Evolutionary conservation across 768 basidiomycete species (phyloP).

Genomic region (Phanerochaete carnosa): DNA sequence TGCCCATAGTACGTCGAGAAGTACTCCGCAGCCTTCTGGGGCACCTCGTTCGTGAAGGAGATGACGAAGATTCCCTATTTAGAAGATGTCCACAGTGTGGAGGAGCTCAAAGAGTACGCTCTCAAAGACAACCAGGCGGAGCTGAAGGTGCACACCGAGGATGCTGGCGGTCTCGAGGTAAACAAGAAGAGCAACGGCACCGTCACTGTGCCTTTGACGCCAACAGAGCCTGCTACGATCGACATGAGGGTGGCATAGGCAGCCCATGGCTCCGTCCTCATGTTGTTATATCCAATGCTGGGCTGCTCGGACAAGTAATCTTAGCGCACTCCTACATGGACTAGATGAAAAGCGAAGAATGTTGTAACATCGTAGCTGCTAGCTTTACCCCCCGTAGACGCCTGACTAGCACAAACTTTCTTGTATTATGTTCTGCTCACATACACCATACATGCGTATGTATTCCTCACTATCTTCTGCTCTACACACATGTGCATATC

Average conservation of each 20-base stretch:
- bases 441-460: neutral
- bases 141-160: slow-evolving; percentile 24
- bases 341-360: neutral
- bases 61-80: slow-evolving; percentile 53
- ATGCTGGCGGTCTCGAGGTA: slow-evolving; percentile 19
- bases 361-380: neutral
- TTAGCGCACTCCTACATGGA: neutral
- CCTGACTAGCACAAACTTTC: neutral
- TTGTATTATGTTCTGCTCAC: neutral
- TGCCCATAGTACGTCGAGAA: slow-evolving; percentile 74
- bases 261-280: neutral
- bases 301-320: neutral
- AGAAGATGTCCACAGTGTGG: slow-evolving; percentile 12
- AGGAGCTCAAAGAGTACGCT: slow-evolving; percentile 19
- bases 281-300: neutral
- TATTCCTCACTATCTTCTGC: neutral
- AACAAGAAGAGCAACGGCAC: slow-evolving; percentile 14
- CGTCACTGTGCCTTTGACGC: slow-evolving; percentile 20
- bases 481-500: neutral
- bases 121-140: slow-evolving; percentile 22
- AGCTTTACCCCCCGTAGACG: neutral
- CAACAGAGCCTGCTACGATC: slow-evolving; percentile 15
- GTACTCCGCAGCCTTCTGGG: slow-evolving; percentile 92
- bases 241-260: neutral
- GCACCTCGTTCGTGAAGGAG: slow-evolving; percentile 84